phyloP scores from a whole-genome alignment of 352 stramenopile genomes.

The Saprolegnia diclina region DNA sequence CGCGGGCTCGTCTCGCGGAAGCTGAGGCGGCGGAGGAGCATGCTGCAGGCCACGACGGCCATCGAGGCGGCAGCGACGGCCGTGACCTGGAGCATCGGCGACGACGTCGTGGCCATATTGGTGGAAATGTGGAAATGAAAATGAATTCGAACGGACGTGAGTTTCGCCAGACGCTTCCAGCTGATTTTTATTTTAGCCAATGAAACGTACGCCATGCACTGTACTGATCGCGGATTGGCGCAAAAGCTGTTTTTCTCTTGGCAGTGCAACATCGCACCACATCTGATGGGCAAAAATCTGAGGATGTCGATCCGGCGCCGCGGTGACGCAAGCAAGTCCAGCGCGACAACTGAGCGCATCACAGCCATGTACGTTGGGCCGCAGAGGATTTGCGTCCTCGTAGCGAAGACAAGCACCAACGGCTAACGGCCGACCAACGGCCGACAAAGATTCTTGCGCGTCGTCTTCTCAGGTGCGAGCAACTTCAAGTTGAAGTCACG shows the following conservation, averaged over 20 bases:
- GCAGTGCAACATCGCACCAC: background rate
- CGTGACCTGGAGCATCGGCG: conserved; percentile 2
- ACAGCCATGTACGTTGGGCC: too few species aligned
- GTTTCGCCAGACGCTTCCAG: background rate
- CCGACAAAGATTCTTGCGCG: too few species aligned
- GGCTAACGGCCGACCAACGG: too few species aligned
- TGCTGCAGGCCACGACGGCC: conserved; percentile 6
- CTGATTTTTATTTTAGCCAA: background rate
- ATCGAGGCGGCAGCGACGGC: conserved; percentile 1
- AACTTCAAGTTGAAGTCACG: too few species aligned
- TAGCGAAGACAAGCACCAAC: too few species aligned
- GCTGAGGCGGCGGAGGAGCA: background rate
- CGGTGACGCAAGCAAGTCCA: too few species aligned
- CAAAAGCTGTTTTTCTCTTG: background rate
- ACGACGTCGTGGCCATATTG: background rate
- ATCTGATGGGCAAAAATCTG: background rate
- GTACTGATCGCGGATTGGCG: background rate
- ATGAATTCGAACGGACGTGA: background rate
- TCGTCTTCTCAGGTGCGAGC: too few species aligned
- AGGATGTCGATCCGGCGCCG: too few species aligned
- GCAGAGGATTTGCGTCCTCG: too few species aligned
- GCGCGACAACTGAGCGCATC: too few species aligned
- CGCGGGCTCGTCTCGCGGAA: background rate
- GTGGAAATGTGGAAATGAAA: background rate
- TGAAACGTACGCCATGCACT: background rate